phyloP scores from a whole-genome alignment of 164 flowering plant species.

The Vitis labrusca region DNA sequence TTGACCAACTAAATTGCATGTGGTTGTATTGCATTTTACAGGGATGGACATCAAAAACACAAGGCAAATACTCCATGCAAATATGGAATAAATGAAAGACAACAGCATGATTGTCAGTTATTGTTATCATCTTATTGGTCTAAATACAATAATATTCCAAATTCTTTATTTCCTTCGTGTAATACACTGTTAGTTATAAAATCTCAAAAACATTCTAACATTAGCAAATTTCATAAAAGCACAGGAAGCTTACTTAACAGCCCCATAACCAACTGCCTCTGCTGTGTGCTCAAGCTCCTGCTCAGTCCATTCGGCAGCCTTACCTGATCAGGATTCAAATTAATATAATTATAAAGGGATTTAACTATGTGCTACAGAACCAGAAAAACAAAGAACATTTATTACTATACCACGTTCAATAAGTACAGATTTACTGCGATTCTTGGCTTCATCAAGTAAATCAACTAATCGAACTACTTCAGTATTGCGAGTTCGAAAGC shows the following conservation, averaged over 20 bases:
- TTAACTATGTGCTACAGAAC: background rate
- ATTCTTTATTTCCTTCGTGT: too few relatives aligned
- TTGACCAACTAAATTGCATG: too few relatives aligned
- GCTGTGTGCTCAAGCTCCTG: conserved; percentile 87
- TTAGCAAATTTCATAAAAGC: background rate
- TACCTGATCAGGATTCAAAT: conserved; percentile 48
- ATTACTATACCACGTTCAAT: conserved; percentile 61
- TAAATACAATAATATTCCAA: too few relatives aligned
- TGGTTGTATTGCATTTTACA: too few relatives aligned
- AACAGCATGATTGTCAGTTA: too few relatives aligned
- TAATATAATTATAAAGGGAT: background rate
- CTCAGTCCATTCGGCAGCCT: conserved; percentile 68
- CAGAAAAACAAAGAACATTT: background rate
- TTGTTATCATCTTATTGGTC: too few relatives aligned
- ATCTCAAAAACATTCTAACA: background rate
- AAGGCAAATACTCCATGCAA: too few relatives aligned
- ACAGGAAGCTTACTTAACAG: conserved; percentile 76
- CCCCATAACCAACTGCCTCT: conserved; percentile 97
- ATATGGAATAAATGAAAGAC: too few relatives aligned
- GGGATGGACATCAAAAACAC: too few relatives aligned
- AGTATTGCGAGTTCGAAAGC: conserved; percentile 77
- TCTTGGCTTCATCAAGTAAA: conserved; percentile 96
- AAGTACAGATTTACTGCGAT: conserved; percentile 72
- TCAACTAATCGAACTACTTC: conserved; percentile 91
- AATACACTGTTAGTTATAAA: background rate